phyloP scores from a whole-genome alignment of 768 basidiomycete genomes.

The Suillus ampliporus region DNA sequence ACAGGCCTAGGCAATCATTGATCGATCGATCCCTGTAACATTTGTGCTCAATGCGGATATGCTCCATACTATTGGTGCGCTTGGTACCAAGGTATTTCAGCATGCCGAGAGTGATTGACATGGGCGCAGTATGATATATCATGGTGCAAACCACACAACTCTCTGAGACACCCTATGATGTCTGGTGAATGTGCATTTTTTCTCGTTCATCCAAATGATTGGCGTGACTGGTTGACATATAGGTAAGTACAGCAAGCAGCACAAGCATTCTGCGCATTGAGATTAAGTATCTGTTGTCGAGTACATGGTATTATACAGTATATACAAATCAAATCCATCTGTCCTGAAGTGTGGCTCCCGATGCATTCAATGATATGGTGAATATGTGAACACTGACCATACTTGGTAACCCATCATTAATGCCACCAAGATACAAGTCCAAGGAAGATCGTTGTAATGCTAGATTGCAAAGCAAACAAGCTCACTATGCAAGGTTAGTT shows the following conservation, averaged over 20 bases:
- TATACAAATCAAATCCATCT: neutral
- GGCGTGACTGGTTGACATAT: neutral
- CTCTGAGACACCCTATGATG: neutral
- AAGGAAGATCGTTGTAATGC: neutral
- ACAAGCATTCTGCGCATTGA: neutral
- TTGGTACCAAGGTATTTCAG: conserved; percentile 1
- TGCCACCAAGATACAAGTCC: neutral
- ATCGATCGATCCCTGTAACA: too few species aligned
- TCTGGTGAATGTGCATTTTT: neutral
- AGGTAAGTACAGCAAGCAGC: neutral
- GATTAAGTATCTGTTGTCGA: neutral
- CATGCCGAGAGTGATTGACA: neutral
- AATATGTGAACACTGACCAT: neutral
- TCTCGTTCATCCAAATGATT: neutral
- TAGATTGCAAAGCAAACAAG: neutral
- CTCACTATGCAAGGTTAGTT: neutral
- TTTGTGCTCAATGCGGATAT: neutral
- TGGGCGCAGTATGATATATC: neutral
- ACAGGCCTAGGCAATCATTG: too few species aligned
- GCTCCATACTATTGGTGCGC: neutral
- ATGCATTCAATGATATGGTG: neutral
- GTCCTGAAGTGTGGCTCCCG: neutral
- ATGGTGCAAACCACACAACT: neutral
- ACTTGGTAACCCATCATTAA: neutral
- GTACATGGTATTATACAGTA: neutral